Base-by-base conservation (phyloP, 352 stramenopile genomes). In the Globisporangium megalacanthum region DNA sequence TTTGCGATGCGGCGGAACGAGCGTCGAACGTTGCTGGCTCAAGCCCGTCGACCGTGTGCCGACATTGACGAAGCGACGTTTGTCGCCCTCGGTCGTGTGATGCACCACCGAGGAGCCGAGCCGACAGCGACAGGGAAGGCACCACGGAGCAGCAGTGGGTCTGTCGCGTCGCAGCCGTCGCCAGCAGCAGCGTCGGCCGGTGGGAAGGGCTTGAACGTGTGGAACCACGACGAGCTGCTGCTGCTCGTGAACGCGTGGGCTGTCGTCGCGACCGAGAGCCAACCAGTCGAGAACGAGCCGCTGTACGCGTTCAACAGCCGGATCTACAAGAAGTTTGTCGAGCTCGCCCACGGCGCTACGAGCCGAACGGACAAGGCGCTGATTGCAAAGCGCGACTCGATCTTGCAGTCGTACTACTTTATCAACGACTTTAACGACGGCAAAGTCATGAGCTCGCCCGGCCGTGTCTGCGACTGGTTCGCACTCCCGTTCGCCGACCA, bases 321-420 rank as follows among this genome's bases (percentile, higher is more conserved):
- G n/a, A 56, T 62, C 33, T 62, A 52, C 31, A 46, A 48, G 20
- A 62, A 56, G 49, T 62, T 62, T 37, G 36, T 62, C 41, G 56
- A 54, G 35, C 49, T 61, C 25, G 52, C 47, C 4, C 33, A 37
- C 0, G 56, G 56, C 1, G 48, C 35, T 2, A 61, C 56, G 36
- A 41, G 46, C 17, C 56, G 56, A 19, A 56, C 56, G 17, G 56
- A 56, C 22, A 61, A 61, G 49, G 56, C 56, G 4, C 14, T 61
- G 48, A 49, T 56, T 29, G 56, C 56, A 11, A 61, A 61, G 56
- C 56, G 56, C 22, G 56, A 61, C 17, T 61, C 56, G 11, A 20
- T 61, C 1, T n/a, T 61, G 11, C 41, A 61, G 25, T 61, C 56
- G 47, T 61, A 61, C 37, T 41, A 45, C 47, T 61, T 61, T 35